A percentile compares a stretch with the other conserved stretches of the same genome.
Conservation (phyloP, 1,139 yeast species). For the Kluyveromyces sp. region DNA sequence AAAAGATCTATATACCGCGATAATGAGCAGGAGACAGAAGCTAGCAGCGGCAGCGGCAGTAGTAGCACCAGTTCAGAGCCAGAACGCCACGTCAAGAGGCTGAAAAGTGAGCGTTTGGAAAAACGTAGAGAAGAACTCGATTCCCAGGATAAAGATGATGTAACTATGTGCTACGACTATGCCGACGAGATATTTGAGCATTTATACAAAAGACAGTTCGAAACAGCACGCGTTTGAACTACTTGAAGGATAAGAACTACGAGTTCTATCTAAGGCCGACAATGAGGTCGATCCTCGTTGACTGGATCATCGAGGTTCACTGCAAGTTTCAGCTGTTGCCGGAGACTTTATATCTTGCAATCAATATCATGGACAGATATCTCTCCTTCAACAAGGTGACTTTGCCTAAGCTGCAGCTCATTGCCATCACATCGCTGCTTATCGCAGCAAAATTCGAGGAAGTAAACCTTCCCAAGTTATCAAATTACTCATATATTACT, state of each 20-base stretch:
- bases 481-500: conserved; percentile 83
- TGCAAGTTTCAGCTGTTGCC: conserved; percentile 76
- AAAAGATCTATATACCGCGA: conserved; percentile 16
- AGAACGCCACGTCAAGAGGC: conserved; percentile 14
- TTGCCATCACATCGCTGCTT: conserved; percentile 83
- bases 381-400: conserved; percentile 71
- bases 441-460: conserved; percentile 96
- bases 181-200: conserved; percentile 77
- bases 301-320: conserved; percentile 94
- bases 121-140: conserved; percentile 62
- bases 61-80: conserved; percentile 12
- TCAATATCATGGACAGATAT: conserved; percentile 84
- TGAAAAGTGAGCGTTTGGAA: conserved; percentile 34
- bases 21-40: conserved; percentile 6
- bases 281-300: conserved; percentile 82
- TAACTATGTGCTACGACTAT: conserved; percentile 86
- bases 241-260: conserved; percentile 34
- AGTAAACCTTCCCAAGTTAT: conserved; percentile 83
- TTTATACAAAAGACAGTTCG: conserved; percentile 59
- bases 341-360: conserved; percentile 80
- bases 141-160: conserved; percentile 75
- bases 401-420: conserved; percentile 74
- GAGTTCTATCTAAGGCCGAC: conserved; percentile 66
- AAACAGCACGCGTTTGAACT: conserved; percentile 71
- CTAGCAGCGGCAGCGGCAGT: neutral